Conservation (phyloP, 2,329 filamentous ascomycete genomes). For the Trichoderma semiorbis region DNA sequence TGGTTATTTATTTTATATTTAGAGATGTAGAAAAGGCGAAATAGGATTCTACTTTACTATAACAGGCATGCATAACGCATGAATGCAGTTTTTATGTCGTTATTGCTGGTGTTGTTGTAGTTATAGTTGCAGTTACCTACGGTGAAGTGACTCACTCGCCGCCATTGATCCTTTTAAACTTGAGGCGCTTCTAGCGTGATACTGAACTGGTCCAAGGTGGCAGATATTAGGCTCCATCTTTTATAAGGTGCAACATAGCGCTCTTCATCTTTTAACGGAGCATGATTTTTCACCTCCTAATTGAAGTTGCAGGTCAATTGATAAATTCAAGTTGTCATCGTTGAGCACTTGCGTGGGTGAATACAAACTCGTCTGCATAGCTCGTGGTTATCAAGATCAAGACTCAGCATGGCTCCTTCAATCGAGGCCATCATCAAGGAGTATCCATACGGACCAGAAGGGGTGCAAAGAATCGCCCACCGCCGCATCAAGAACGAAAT, state of each 20-base stretch:
- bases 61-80: background rate
- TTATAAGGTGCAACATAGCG: background rate
- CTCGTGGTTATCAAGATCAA: background rate
- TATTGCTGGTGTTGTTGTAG: background rate
- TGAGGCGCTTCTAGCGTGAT: background rate
- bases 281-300: background rate
- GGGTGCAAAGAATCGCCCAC: slow-evolving; percentile 26
- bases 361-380: background rate
- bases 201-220: background rate
- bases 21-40: background rate
- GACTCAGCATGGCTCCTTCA: slow-evolving; percentile 7
- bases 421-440: slow-evolving; percentile 26
- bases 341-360: background rate
- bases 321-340: background rate
- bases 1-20: background rate
- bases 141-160: background rate
- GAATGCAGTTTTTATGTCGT: background rate
- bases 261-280: background rate
- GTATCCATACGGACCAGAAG: slow-evolving; percentile 23
- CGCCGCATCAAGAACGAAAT: slow-evolving; percentile 26
- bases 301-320: background rate
- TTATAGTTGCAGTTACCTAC: background rate
- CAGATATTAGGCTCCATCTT: background rate
- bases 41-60: background rate
- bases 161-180: background rate